These are phyloP conservation scores for Mantamonas sphyraenae DNA, from an alignment of 78 protist genomes.

Conservation along the genomic window DNA sequence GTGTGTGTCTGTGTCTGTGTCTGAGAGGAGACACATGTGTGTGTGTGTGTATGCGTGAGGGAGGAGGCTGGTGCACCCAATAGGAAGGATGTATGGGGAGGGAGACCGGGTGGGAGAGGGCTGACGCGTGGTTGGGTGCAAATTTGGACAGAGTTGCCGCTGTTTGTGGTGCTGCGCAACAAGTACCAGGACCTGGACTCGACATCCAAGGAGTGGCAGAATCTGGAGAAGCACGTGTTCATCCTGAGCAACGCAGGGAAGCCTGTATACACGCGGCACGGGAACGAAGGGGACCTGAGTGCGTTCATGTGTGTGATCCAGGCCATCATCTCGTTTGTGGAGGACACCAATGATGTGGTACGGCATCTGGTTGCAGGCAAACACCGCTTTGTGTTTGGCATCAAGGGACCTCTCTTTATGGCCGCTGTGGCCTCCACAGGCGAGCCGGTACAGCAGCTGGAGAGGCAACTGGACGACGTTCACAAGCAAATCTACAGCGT, in stretches of 20 bases:
- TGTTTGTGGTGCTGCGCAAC: too few relatives aligned
- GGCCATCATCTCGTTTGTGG: constrained; percentile 22
- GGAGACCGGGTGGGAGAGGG: too few relatives aligned
- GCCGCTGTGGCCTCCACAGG: constrained; percentile 27
- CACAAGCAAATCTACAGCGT: constrained; percentile 27
- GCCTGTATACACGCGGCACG: constrained; percentile 23
- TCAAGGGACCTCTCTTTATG: constrained; percentile 17
- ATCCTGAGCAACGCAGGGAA: constrained; percentile 19
- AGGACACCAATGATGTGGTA: too few relatives aligned
- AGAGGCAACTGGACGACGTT: constrained; percentile 27
- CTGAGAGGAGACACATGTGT: too few relatives aligned
- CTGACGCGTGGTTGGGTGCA: too few relatives aligned
- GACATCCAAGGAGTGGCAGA: constrained; percentile 7
- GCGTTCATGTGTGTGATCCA: constrained; percentile 4
- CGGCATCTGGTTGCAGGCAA: constrained; percentile 31
- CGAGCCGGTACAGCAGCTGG: constrained; percentile 27
- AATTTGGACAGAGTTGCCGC: too few relatives aligned
- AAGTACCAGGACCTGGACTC: too few relatives aligned
- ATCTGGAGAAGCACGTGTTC: constrained; percentile 14
- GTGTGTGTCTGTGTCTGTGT: too few relatives aligned
- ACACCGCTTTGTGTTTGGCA: constrained; percentile 26
- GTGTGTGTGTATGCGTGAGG: too few relatives aligned
- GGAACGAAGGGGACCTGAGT: constrained; percentile 6
- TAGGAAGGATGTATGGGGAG: too few relatives aligned
- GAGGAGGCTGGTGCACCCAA: too few relatives aligned